Base-by-base conservation (phyloP, 2,329 filamentous ascomycete species). In the Leptographium lundbergii region DNA sequence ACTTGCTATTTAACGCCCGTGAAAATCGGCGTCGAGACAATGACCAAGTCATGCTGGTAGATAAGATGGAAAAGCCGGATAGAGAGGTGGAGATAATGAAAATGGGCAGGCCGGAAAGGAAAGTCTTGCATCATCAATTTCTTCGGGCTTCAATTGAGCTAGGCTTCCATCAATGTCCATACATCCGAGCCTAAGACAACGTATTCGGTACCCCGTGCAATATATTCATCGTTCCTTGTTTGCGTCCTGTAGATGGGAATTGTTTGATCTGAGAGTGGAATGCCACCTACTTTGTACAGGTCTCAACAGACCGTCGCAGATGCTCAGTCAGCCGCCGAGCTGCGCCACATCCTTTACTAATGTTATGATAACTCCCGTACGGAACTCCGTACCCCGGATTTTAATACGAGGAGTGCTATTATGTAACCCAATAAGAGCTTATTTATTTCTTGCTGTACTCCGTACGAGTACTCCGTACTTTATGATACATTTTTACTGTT, bases 1-100 rank as follows among this genome's bases (percentile, higher is more conserved):
- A 90, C 71, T 85, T 85, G 71, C 77, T 83, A 68, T 88, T 89
- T 67, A 87, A 76, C 67, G 81, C 74, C 69, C 86, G 81, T 67
- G 82, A 71, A 67, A 88, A 72, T 65, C 84, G 81, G 67, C 84
- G 80, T 62, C 78, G 75, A 54, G 71, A 78, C 54, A 82, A 73
- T 69, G 84, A 79, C 77, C 80, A 81, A 64, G 78, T 69, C 81
- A 85, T 85, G 65, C 57, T 73, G 59, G 39, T 32, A 22, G 50
- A 45, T 65, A 50, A 32, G 25, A 39, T 9, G 24, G 25, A 54
- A n/a, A 39, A 39, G 5, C 17, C n/a, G 47, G 24, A 9, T 5
- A 24, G 11, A 19, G 29, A 47, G 24, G 19, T 32, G 55, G 48
- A 51, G 48, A 29, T 51, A 11, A 27, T 51, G 14, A 27, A 32